phyloP scores from a whole-genome alignment of 352 stramenopile species.

The Phytophthora podocarpi region DNA sequence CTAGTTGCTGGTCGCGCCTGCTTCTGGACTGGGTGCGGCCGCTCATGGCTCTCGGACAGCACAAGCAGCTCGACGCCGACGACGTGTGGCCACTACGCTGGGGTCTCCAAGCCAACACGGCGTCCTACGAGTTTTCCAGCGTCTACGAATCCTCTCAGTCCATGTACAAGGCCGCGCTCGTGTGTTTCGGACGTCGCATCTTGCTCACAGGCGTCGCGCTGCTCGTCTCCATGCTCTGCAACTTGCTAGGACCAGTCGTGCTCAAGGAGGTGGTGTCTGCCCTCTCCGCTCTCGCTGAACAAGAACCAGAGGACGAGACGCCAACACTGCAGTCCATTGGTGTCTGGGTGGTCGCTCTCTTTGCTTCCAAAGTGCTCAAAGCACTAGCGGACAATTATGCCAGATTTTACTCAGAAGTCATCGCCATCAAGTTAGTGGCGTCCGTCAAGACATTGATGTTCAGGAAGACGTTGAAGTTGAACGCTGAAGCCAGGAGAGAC shows the following conservation, averaged over 20 bases:
- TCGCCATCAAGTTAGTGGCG: constrained; percentile 61
- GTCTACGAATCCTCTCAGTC: constrained; percentile 37
- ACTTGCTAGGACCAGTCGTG: constrained; percentile 54
- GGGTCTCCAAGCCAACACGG: constrained; percentile 30
- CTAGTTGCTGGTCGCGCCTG: constrained; percentile 38
- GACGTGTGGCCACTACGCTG: constrained; percentile 52
- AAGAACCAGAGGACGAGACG: constrained; percentile 16
- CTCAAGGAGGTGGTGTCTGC: constrained; percentile 46
- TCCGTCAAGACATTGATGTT: constrained; percentile 61
- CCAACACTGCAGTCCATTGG: constrained; percentile 29
- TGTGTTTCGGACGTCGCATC: constrained; percentile 44
- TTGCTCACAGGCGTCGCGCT: constrained; percentile 47
- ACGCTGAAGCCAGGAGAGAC: constrained; percentile 36
- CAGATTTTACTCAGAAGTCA: constrained; percentile 50
- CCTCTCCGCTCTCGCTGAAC: constrained; percentile 28
- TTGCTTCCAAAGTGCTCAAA: constrained; percentile 58
- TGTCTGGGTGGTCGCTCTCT: constrained; percentile 47
- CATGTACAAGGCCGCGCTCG: constrained; percentile 38
- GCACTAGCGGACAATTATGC: constrained; percentile 56
- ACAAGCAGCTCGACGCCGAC: constrained; percentile 45
- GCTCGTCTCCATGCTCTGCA: constrained; percentile 54
- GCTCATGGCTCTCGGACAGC: constrained; percentile 48
- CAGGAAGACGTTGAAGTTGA: constrained; percentile 56
- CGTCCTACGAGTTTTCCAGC: constrained; percentile 28
- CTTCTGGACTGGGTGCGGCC: constrained; percentile 59